Percentiles rank a stretch among this genome's conserved stretches.
These are phyloP conservation scores for Tetrastigma voinierianum DNA, from an alignment of 164 flowering plant species.

Conservation along the genomic window DNA sequence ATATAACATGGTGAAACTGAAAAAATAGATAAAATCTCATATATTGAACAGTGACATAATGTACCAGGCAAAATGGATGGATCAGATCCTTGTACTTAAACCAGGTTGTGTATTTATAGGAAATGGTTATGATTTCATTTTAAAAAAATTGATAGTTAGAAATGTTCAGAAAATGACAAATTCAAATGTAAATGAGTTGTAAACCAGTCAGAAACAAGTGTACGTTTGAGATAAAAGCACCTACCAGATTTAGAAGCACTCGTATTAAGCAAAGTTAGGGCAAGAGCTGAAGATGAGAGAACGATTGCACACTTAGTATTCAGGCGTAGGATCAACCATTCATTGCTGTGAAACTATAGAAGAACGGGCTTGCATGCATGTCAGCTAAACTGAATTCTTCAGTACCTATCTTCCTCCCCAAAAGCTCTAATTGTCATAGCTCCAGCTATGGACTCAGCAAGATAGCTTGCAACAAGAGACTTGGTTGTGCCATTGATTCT, in stretches of 20 bases:
- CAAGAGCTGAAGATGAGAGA: conserved; percentile 63
- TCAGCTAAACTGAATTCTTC: conserved; percentile 54
- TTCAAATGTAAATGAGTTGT: no score
- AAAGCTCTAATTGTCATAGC: conserved; percentile 73
- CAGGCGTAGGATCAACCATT: conserved; percentile 82
- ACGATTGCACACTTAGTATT: conserved; percentile 55
- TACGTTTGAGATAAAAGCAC: no score
- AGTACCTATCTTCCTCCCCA: conserved; percentile 54
- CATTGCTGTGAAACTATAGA: conserved; percentile 71
- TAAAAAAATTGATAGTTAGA: no score
- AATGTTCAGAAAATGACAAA: no score
- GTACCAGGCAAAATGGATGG: no score
- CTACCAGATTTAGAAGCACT: conserved; percentile 67
- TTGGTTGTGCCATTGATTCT: conserved; percentile 69
- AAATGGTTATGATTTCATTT: no score
- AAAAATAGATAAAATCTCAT: no score
- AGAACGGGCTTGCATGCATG: conserved; percentile 63
- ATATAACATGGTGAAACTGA: no score
- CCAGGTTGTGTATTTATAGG: no score
- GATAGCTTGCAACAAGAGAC: conserved; percentile 54
- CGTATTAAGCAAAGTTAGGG: conserved; percentile 51
- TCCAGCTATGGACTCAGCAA: conserved; percentile 71
- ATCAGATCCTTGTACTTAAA: no score
- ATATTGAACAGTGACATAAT: no score
- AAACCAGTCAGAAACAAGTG: no score